A percentile compares a stretch with the other conserved stretches of the same genome.
Conservation (phyloP, 2,329 filamentous ascomycete species). For the Canariomyces notabilis region DNA sequence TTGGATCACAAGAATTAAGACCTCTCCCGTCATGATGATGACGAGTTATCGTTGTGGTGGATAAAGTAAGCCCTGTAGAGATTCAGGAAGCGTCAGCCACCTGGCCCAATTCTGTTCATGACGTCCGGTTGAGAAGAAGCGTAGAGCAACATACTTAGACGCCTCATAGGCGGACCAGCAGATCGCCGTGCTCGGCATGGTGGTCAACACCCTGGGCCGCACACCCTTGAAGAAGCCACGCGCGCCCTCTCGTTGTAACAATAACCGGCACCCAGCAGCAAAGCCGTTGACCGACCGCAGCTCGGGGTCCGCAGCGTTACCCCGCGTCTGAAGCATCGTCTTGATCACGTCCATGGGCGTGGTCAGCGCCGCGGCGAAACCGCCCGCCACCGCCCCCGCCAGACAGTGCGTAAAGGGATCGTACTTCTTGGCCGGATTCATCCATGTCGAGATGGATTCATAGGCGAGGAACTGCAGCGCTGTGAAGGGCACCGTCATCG, state of each 20-base stretch:
- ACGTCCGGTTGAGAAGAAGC: constrained; percentile 29
- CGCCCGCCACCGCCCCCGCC: constrained; percentile 87
- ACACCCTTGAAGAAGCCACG: constrained; percentile 90
- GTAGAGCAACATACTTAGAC: too few relatives aligned
- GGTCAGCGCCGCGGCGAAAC: constrained; percentile 86
- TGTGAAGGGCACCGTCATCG: constrained; percentile 98
- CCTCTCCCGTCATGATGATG: constrained; percentile 10
- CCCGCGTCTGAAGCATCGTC: constrained; percentile 90
- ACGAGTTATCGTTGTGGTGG: constrained; percentile 40
- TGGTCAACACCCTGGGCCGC: constrained; percentile 85
- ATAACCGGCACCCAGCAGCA: constrained; percentile 69
- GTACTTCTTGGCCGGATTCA: constrained; percentile 83
- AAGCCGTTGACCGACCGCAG: constrained; percentile 82
- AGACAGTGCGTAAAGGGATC: constrained; percentile 92
- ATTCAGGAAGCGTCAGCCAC: too few relatives aligned
- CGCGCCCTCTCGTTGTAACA: constrained; percentile 78
- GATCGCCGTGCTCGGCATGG: constrained; percentile 98
- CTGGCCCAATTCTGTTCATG: not conserved
- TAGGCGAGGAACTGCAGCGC: constrained; percentile 96
- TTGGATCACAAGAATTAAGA: constrained; percentile 1
- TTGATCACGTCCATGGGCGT: constrained; percentile 98
- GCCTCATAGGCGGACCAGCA: constrained; percentile 83
- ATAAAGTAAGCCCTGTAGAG: constrained; percentile 54
- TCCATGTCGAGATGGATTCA: constrained; percentile 88
- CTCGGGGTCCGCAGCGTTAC: constrained; percentile 71